These are phyloP conservation scores for Triangularia verruculosa DNA, from an alignment of 2,329 filamentous ascomycete genomes.

Conservation along the genomic window DNA sequence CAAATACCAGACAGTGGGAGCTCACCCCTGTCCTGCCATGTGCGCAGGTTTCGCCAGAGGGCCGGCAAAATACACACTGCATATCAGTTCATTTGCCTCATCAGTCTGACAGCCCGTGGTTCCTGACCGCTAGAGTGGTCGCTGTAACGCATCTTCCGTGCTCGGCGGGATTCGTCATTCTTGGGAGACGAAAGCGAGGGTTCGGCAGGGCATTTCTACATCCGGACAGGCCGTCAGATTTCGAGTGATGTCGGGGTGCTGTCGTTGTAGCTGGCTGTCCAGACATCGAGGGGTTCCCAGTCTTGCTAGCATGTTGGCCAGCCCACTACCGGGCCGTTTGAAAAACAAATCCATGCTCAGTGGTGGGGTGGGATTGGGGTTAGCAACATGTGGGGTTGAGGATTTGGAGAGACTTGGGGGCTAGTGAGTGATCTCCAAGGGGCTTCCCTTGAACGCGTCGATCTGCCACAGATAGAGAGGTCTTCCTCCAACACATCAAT, in stretches of 20 bases:
- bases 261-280: neutral
- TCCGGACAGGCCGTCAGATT: slow-evolving; percentile 1
- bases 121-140: slow-evolving; percentile 12
- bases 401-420: slow-evolving; percentile 8
- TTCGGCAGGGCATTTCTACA: slow-evolving; percentile 6
- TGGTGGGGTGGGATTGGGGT: slow-evolving; percentile 9
- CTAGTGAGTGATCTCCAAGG: neutral
- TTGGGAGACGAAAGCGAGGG: neutral
- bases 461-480: slow-evolving; percentile 14
- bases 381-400: slow-evolving; percentile 16
- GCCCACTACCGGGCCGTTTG: slow-evolving; percentile 22
- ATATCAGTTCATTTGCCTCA: slow-evolving; percentile 16
- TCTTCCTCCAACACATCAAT: neutral
- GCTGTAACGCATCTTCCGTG: slow-evolving; percentile 8
- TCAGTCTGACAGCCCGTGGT: slow-evolving; percentile 16
- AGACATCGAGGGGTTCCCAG: neutral
- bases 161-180: slow-evolving; percentile 17
- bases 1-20: slow-evolving; percentile 15
- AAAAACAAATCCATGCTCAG: slow-evolving; percentile 7
- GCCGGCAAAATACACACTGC: slow-evolving; percentile 32
- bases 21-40: slow-evolving; percentile 33
- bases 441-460: slow-evolving; percentile 1
- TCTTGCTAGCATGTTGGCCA: neutral
- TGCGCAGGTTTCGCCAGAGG: slow-evolving; percentile 33
- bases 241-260: neutral